Evolutionary conservation across 2,329 filamentous ascomycete genomes (phyloP).

Genomic region (Pyricularia pennisetigena): DNA sequence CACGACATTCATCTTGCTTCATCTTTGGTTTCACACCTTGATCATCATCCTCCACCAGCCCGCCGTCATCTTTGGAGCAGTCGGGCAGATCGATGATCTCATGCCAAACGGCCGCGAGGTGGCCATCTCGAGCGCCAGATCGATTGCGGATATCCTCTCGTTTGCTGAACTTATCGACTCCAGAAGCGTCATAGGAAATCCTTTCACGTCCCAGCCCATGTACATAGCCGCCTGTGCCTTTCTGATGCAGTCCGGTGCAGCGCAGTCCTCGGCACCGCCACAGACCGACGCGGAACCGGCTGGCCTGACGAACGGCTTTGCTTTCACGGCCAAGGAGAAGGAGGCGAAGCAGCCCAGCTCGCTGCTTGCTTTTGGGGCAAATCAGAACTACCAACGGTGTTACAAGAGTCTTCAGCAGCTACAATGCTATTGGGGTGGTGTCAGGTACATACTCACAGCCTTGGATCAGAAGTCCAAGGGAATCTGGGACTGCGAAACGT

Average conservation of each 20-base stretch:
- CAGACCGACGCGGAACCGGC: slow-evolving; percentile 39
- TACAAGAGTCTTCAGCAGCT: slow-evolving; percentile 75
- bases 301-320: slow-evolving; percentile 5
- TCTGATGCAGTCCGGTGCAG: slow-evolving; percentile 68
- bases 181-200: slow-evolving; percentile 78
- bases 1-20: slow-evolving; percentile 76
- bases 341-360: slow-evolving; percentile 51
- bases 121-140: slow-evolving; percentile 85
- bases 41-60: slow-evolving; percentile 81
- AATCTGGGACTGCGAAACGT: slow-evolving; percentile 66
- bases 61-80: slow-evolving; percentile 61
- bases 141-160: slow-evolving; percentile 78
- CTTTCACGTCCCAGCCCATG: slow-evolving; percentile 83
- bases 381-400: slow-evolving; percentile 78
- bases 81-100: slow-evolving; percentile 55
- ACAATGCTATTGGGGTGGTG: slow-evolving; percentile 79
- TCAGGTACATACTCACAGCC: slow-evolving; percentile 78
- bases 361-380: slow-evolving; percentile 69
- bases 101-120: slow-evolving; percentile 71
- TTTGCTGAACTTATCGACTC: slow-evolving; percentile 81
- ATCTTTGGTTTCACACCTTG: slow-evolving; percentile 82
- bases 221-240: slow-evolving; percentile 89
- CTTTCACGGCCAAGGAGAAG: not conserved
- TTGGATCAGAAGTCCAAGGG: slow-evolving; percentile 82
- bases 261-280: slow-evolving; percentile 50